Base-by-base conservation (phyloP, 495 filamentous ascomycete species). In the Xylaria intraflava region DNA sequence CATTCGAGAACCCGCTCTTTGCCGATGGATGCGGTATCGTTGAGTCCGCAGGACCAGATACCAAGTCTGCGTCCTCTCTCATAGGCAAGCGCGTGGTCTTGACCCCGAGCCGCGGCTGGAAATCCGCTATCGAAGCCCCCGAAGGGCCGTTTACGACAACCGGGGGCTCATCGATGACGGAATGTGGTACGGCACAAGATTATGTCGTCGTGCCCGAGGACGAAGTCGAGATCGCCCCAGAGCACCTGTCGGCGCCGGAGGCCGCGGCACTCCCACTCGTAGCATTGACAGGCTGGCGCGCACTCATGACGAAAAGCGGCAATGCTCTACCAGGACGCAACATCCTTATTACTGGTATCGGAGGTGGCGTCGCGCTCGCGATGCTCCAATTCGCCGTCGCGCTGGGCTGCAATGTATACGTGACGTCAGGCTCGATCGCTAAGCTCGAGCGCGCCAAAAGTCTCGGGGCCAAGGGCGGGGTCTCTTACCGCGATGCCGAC, bases 261-360 rank as follows among this genome's bases (percentile, higher is more conserved):
- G 88, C 85, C 0, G 91, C 90, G 0, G 88, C 87, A 12, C 59
- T 96, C 27, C 90, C 90, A 1, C 66, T 95, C 29, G 85, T 85
- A 0, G 91, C 89, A 0, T 62, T 95, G 58, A 96, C 91, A n/a
- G 91, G 75, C 10, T 96, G 88, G 87, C 73, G 91, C 30, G 90
- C 91, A 0, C 69, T 90, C 48, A 78, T 90, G 19, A 85, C 75
- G 1, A 96, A 92, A 64, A 78, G 75, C 30, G 79, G 73, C 0
- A 80, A 82, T 57, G 79, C 84, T 0, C 56, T 70, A 16, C 54
- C 68, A 7, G 87, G 85, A 3, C 70, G 78, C 46, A 88, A 87
- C 53, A 65, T 91, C 2, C 62, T 92, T 36, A 61, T 92, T 26
- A 90, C 88, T 3, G 88, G 88, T 2, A 89, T 92, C 66, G 88